Evolutionary conservation across 192 early-diverging fungal genomes (phyloP).

Genomic region (Coemansia sp.): DNA sequence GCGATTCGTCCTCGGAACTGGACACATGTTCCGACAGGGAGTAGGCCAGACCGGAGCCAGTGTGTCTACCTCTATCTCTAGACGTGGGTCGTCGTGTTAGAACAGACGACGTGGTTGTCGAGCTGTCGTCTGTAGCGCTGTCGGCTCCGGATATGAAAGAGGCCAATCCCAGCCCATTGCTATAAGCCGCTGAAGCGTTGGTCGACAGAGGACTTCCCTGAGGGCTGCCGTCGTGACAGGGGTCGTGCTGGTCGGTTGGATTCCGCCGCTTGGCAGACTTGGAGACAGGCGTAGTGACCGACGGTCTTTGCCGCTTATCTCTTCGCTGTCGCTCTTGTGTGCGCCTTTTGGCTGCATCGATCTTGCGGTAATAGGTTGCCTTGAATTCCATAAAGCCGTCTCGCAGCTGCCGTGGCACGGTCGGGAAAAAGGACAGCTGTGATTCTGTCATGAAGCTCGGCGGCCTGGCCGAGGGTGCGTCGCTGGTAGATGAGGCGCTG

Average conservation of each 20-base stretch:
- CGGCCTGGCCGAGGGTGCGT: background rate
- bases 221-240: background rate
- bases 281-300: conserved; percentile 19
- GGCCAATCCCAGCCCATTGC: conserved; percentile 2
- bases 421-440: conserved; percentile 53
- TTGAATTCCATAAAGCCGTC: conserved; percentile 52
- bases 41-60: conserved; percentile 30
- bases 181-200: background rate
- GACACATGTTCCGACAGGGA: conserved; percentile 34
- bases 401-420: conserved; percentile 51
- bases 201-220: background rate
- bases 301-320: conserved; percentile 27
- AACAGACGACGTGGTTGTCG: conserved; percentile 39
- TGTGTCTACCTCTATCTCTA: conserved; percentile 11
- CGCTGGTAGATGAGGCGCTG: background rate
- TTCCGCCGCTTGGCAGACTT: conserved; percentile 20
- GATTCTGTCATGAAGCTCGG: conserved; percentile 29
- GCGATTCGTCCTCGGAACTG: conserved; percentile 40
- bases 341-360: conserved; percentile 45
- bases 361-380: conserved; percentile 50
- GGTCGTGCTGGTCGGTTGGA: background rate
- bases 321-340: conserved; percentile 42
- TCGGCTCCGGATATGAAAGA: conserved; percentile 22
- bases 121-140: conserved; percentile 52
- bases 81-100: conserved; percentile 12